Evolutionary conservation across 345 rosid species (phyloP).

Genomic region (Arabis alpina): DNA sequence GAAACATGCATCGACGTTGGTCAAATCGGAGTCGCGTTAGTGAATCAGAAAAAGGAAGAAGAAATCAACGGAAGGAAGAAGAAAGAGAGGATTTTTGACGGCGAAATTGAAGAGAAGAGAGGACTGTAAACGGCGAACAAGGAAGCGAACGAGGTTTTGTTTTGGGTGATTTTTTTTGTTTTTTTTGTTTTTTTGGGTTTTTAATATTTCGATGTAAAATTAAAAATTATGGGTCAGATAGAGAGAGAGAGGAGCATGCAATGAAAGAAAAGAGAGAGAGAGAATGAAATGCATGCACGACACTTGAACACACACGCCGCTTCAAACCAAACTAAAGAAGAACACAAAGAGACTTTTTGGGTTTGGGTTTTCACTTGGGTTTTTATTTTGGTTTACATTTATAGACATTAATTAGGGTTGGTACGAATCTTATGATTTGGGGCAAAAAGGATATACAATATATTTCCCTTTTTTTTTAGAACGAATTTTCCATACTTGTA

Average conservation of each 20-base stretch:
- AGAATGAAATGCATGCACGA: constrained; percentile 86
- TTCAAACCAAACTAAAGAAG: constrained; percentile 26
- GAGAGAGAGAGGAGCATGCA: constrained; percentile 58
- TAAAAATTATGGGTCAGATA: constrained; percentile 37
- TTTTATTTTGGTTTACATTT: background rate
- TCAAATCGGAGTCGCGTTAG: constrained; percentile 23
- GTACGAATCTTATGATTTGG: constrained; percentile 17
- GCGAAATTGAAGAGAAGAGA: constrained; percentile 24
- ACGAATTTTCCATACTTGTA: background rate
- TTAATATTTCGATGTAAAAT: constrained; percentile 30
- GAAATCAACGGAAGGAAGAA: constrained; percentile 10
- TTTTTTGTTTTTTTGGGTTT: background rate
- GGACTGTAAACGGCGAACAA: constrained; percentile 42
- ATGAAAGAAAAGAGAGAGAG: constrained; percentile 27
- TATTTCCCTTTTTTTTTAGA: background rate
- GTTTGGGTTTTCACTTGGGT: background rate
- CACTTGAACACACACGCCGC: constrained; percentile 68
- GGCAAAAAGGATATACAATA: background rate
- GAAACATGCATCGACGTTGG: constrained; percentile 47
- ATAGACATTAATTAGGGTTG: constrained; percentile 27
- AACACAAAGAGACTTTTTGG: constrained; percentile 15
- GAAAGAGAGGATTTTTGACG: constrained; percentile 20
- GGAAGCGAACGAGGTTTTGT: constrained; percentile 39
- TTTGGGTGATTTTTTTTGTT: background rate
- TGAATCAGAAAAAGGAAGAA: constrained; percentile 17